phyloP scores from a whole-genome alignment of 1,139 yeast species.

The Yamadazyma triangularis region DNA sequence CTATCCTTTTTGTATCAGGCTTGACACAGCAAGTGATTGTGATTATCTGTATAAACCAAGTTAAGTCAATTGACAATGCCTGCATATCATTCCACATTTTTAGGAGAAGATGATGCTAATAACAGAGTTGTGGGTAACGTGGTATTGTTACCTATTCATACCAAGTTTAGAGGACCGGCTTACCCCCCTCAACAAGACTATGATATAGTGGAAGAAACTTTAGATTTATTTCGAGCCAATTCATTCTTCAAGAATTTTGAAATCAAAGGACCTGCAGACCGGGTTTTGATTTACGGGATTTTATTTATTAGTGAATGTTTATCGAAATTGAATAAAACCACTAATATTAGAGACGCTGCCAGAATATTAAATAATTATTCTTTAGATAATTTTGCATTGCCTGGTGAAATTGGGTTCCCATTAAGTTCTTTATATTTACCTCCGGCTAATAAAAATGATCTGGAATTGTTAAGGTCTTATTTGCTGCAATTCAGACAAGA shows the following conservation, averaged over 20 bases:
- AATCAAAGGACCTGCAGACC: slow-evolving; percentile 91
- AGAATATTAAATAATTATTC: slow-evolving; percentile 76
- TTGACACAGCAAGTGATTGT: no score
- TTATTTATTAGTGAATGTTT: slow-evolving; percentile 84
- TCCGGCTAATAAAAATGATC: slow-evolving; percentile 70
- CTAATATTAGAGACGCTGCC: slow-evolving; percentile 59
- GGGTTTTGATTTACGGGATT: slow-evolving; percentile 92
- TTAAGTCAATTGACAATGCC: no score
- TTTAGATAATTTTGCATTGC: slow-evolving; percentile 82
- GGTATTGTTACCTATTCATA: slow-evolving; percentile 75
- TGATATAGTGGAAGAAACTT: slow-evolving; percentile 85
- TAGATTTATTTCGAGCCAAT: slow-evolving; percentile 92
- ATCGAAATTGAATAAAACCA: slow-evolving; percentile 48
- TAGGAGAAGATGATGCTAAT: slow-evolving; percentile 49
- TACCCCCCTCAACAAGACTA: slow-evolving; percentile 79
- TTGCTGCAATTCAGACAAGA: slow-evolving; percentile 94
- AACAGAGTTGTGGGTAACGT: slow-evolving; percentile 57
- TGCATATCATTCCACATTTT: slow-evolving; percentile 91
- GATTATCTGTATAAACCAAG: no score
- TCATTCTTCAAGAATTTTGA: slow-evolving; percentile 96
- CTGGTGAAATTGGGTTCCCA: slow-evolving; percentile 95
- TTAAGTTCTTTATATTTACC: slow-evolving; percentile 78
- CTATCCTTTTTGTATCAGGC: no score
- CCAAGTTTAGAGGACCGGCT: slow-evolving; percentile 88
- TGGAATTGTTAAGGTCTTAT: slow-evolving; percentile 74